Evolutionary conservation across 2,329 filamentous ascomycete species (phyloP), one percentile per base, ranked within the genome.

Genomic region (Pyrenophora seminiperda): DNA sequence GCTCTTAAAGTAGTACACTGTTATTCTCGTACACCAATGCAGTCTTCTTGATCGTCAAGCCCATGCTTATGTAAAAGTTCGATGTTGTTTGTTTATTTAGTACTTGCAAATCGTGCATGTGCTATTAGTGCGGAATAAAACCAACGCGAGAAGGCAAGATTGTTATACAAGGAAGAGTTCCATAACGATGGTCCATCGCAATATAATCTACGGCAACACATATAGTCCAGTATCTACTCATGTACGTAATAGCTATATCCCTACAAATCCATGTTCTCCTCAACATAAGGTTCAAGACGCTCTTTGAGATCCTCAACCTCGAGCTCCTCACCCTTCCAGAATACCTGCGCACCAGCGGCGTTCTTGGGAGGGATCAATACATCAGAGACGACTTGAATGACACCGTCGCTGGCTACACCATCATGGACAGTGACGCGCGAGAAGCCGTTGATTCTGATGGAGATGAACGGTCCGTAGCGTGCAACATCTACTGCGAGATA

Each of bases 361-460:
- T 56, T 64, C 73, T 83, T 85, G 1, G 91, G 90, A 33, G 92
- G 92, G 56, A 97, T 84, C 49, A 95, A 75, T 0, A 96, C 84
- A 49, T 80, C 80, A 39, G 81, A 79, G 0, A 94, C 78, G 13
- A 93, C 85, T 48, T 96, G 92, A 30, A 96, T 82, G 11, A 93
- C 91, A 24, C 92, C 92, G 67, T 96, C 89, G 65, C 81, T 83
- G 0, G 87, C 88, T 47, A 94, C 72, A 0, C 80, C 86, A 67
- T 96, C 91, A 55, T 85, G 78, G 5, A 90, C 76, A 0, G 78
- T 77, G 1, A 95, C 88, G 5, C 77, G 77, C 2, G 80, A 78
- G 59, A 86, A 87, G 11, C 86, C 89, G 65, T 96, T 96, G 64
- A 96, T 80, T 68, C 84, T 84, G 54, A 96, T 86, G 4, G 74